Conservation (phyloP, 106 monocot genomes). For the Gastrodia elata region DNA sequence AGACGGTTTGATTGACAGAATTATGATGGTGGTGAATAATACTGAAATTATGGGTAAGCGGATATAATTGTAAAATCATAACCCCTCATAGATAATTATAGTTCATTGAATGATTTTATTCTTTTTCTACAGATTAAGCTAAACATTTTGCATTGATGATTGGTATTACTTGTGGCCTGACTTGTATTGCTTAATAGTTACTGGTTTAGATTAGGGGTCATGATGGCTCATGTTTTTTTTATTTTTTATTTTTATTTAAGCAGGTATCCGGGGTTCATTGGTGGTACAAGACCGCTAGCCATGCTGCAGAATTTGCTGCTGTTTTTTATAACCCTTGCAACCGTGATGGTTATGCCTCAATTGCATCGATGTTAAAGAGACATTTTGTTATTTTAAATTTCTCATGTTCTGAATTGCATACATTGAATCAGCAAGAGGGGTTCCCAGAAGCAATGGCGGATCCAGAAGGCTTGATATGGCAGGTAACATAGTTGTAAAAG, state of each 20-base stretch:
- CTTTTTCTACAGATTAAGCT: neutral
- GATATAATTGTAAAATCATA: neutral
- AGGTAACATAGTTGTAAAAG: constrained; percentile 35
- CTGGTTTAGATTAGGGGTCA: neutral
- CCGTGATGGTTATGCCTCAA: constrained; percentile 81
- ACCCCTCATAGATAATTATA: neutral
- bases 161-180: neutral
- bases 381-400: constrained; percentile 69
- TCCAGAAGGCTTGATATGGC: constrained; percentile 94
- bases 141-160: neutral
- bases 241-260: too few species aligned
- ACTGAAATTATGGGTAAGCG: neutral
- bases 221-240: neutral
- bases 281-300: constrained; percentile 99
- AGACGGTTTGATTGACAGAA: neutral
- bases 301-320: constrained; percentile 91
- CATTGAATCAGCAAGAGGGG: constrained; percentile 62
- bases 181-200: neutral
- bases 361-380: constrained; percentile 65
- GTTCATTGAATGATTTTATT: neutral
- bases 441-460: constrained; percentile 84
- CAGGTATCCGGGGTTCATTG: constrained; percentile 85
- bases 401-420: constrained; percentile 74
- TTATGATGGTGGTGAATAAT: neutral
- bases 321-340: constrained; percentile 95